Conservation (phyloP, 768 basidiomycete genomes). For the Neoboletus subvelutipes region DNA sequence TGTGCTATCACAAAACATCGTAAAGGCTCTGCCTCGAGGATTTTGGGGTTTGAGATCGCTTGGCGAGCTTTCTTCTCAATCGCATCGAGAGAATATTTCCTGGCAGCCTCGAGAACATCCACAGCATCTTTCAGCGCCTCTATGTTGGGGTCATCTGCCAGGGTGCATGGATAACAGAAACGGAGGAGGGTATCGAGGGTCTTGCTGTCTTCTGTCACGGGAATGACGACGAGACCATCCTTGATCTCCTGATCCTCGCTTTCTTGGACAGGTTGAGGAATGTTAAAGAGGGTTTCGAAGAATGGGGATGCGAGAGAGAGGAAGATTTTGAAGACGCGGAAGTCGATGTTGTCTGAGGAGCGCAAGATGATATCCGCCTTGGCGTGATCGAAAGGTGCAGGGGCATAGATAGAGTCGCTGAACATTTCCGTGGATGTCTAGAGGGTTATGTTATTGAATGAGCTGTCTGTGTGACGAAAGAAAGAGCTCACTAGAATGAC, state of each 20-base stretch:
- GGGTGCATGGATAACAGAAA: slow-evolving; percentile 27
- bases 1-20: background rate
- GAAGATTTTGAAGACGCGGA: slow-evolving; percentile 28
- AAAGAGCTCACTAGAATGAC: background rate
- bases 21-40: background rate
- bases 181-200: slow-evolving; percentile 23
- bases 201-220: slow-evolving; percentile 19
- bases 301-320: slow-evolving; percentile 29
- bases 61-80: background rate
- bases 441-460: background rate
- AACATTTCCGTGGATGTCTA: background rate
- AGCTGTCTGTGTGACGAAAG: background rate
- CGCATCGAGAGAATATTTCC: background rate
- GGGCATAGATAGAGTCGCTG: slow-evolving; percentile 3
- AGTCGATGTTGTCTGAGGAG: slow-evolving; percentile 29
- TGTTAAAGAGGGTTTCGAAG: slow-evolving; percentile 34
- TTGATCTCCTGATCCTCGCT: slow-evolving; percentile 9
- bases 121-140: slow-evolving; percentile 2
- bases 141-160: slow-evolving; percentile 22
- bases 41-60: background rate
- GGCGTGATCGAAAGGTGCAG: slow-evolving; percentile 22
- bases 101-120: background rate
- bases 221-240: slow-evolving; percentile 19
- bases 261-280: slow-evolving; percentile 23
- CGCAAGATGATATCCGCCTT: slow-evolving; percentile 27